These are phyloP conservation scores for Serendipita vermifera DNA, from an alignment of 768 basidiomycete genomes.

Conservation along the genomic window DNA sequence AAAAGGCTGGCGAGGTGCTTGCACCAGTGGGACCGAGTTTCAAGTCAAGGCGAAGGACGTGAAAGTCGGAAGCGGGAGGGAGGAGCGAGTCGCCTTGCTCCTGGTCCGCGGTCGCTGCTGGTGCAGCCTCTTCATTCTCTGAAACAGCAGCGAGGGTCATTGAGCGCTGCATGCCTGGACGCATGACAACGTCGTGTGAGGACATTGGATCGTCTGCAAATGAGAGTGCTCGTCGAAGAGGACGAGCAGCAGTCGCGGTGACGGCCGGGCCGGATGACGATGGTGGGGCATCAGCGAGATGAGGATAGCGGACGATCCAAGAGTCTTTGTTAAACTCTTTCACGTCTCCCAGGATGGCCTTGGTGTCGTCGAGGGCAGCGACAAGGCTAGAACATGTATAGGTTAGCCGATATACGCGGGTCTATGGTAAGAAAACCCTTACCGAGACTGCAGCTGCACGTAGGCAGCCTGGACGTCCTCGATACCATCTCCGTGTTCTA, in stretches of 20 bases:
- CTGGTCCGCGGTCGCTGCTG: neutral
- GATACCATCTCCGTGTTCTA: conserved; percentile 23
- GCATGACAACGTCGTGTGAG: conserved; percentile 52
- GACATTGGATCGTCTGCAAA: conserved; percentile 72
- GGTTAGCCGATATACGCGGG: neutral
- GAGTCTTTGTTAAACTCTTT: conserved; percentile 70
- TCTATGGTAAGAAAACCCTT: conserved; percentile 19
- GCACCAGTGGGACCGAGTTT: conserved; percentile 70
- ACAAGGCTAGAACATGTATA: conserved; percentile 40
- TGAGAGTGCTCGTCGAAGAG: conserved; percentile 55
- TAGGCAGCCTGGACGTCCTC: conserved; percentile 70
- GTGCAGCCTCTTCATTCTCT: conserved; percentile 18
- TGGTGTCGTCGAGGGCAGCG: conserved; percentile 61
- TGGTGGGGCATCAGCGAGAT: conserved; percentile 29
- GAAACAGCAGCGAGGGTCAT: conserved; percentile 31
- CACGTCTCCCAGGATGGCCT: conserved; percentile 53
- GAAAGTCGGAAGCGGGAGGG: conserved; percentile 51
- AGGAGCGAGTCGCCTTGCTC: conserved; percentile 26
- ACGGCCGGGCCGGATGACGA: neutral
- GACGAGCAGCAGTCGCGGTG: conserved; percentile 23
- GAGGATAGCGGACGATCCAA: conserved; percentile 85
- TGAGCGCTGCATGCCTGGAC: conserved; percentile 42
- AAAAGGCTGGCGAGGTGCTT: conserved; percentile 44
- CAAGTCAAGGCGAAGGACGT: conserved; percentile 83
- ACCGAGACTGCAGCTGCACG: conserved; percentile 65